These are phyloP conservation scores for Dissophora globulifera DNA, from an alignment of 192 early-diverging fungal species.

Conservation along the genomic window DNA sequence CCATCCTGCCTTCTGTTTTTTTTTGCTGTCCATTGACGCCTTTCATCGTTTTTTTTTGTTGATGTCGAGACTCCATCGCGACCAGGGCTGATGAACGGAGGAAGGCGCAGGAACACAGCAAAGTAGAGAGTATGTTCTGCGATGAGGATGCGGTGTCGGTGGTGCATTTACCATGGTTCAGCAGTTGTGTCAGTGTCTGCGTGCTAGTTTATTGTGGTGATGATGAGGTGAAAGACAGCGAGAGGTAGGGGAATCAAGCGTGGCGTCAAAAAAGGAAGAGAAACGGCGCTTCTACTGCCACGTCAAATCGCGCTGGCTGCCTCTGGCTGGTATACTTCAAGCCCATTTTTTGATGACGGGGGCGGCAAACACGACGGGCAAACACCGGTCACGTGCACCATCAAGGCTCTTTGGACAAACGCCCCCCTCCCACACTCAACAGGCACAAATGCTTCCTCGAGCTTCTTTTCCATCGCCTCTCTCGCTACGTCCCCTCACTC, in stretches of 20 bases:
- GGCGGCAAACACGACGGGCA: background rate
- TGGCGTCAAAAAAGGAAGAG: too few species aligned
- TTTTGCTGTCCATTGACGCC: too few species aligned
- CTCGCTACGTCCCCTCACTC: slow-evolving; percentile 3
- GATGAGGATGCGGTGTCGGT: too few species aligned
- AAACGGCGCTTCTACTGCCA: too few species aligned
- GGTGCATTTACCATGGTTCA: slow-evolving; percentile 12
- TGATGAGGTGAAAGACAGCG: too few species aligned
- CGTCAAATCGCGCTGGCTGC: slow-evolving; percentile 2
- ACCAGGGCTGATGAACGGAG: background rate
- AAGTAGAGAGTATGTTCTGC: too few species aligned
- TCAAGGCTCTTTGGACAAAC: too few species aligned
- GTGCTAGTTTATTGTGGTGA: background rate
- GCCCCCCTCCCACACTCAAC: background rate
- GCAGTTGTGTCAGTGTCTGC: background rate
- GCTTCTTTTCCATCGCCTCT: slow-evolving; percentile 16
- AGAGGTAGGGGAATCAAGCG: too few species aligned
- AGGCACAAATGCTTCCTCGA: slow-evolving; percentile 21
- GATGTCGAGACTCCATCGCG: background rate
- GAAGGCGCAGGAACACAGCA: too few species aligned
- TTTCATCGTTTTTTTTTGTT: background rate
- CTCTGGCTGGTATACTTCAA: too few species aligned
- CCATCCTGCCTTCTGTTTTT: too few species aligned
- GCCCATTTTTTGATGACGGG: background rate
- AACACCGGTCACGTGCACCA: background rate